A percentile compares a stretch with the other conserved stretches of the same genome.
These are phyloP conservation scores for Paspalum vaginatum DNA, from an alignment of 176 grass and related monocot genomes.

Conservation along the genomic window DNA sequence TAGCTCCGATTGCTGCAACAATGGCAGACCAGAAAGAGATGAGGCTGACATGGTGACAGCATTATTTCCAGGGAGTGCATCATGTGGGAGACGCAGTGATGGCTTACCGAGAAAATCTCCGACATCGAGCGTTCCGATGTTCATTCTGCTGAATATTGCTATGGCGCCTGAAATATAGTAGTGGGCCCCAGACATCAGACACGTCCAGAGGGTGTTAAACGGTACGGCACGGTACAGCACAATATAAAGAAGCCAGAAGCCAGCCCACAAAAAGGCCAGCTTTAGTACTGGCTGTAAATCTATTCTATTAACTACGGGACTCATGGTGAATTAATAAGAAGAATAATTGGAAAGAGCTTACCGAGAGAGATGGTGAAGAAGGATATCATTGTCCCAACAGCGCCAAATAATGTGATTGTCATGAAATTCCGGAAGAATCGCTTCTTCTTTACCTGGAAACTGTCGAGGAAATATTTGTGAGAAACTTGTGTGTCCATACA, in stretches of 20 bases:
- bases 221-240: constrained; percentile 18
- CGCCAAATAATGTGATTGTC: constrained; percentile 93
- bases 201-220: constrained; percentile 29
- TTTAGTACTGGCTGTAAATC: neutral
- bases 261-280: neutral
- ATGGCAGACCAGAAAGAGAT: constrained; percentile 31
- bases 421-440: constrained; percentile 98
- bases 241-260: constrained; percentile 23
- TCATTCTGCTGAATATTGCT: constrained; percentile 79
- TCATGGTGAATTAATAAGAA: neutral
- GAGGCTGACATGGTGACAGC: constrained; percentile 25
- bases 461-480: constrained; percentile 48
- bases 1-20: constrained; percentile 92
- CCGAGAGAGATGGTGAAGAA: constrained; percentile 92
- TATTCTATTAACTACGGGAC: neutral
- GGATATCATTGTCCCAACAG: constrained; percentile 90
- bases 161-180: constrained; percentile 65
- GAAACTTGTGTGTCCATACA: neutral
- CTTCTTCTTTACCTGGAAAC: constrained; percentile 99
- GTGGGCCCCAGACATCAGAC: constrained; percentile 32
- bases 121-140: constrained; percentile 83
- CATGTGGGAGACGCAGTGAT: constrained; percentile 31
- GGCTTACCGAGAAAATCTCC: constrained; percentile 95
- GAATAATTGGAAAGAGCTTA: constrained; percentile 32
- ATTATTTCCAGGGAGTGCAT: neutral